Evolutionary conservation across 148 eudicot species (phyloP).

Genomic region (Drosera capensis): DNA sequence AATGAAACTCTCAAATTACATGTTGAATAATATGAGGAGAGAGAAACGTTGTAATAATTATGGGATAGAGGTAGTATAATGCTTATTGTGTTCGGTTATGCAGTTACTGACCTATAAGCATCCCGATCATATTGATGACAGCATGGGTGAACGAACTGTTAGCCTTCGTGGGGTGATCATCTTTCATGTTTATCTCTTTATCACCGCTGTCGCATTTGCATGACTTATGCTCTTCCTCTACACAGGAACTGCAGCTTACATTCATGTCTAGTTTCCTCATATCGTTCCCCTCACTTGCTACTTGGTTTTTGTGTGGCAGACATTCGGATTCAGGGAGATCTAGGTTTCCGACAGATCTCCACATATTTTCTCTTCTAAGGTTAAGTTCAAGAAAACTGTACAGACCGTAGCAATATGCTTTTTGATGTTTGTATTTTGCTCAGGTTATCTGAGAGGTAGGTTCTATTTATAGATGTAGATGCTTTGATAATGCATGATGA

Average conservation of each 20-base stretch:
- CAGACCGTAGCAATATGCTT: neutral
- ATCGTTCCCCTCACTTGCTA: slow-evolving; percentile 6
- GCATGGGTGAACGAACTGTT: slow-evolving; percentile 44
- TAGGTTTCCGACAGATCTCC: slow-evolving; percentile 8
- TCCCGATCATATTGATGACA: slow-evolving; percentile 75
- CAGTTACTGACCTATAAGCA: slow-evolving; percentile 68
- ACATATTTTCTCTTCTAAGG: slow-evolving; percentile 1
- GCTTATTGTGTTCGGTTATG: too few species aligned
- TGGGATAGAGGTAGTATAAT: neutral
- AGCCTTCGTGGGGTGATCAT: slow-evolving; percentile 11
- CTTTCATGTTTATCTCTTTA: slow-evolving; percentile 7
- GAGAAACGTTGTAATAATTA: too few species aligned
- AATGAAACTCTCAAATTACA: neutral
- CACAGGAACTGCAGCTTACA: slow-evolving; percentile 9
- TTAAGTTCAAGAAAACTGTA: neutral
- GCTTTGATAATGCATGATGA: too few species aligned
- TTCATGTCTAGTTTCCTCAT: neutral
- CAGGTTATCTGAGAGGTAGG: too few species aligned
- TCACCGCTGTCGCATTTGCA: slow-evolving; percentile 15
- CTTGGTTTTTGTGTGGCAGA: slow-evolving; percentile 7
- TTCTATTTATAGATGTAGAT: too few species aligned
- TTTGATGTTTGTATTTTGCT: too few species aligned
- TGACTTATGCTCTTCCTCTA: slow-evolving; percentile 16
- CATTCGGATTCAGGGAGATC: slow-evolving; percentile 2
- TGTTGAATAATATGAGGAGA: neutral